phyloP scores from a whole-genome alignment of 2,329 filamentous ascomycete species.

The Alternaria angustiovoidea region DNA sequence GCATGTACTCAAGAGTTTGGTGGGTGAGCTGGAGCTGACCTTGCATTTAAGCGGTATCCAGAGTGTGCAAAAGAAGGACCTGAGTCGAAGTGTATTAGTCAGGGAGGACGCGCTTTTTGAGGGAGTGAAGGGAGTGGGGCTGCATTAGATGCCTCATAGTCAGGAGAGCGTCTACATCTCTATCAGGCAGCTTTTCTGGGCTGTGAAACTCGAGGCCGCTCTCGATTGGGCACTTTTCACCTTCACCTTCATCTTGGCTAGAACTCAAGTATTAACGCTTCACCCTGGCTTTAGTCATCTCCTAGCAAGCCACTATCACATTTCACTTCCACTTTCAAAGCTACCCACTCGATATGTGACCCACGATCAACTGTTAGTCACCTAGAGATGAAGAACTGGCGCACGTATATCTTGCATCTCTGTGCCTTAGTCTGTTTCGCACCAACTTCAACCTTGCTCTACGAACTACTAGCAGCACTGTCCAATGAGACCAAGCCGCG shows the following conservation, averaged over 20 bases:
- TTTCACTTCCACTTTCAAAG: not conserved
- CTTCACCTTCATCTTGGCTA: not conserved
- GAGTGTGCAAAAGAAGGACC: constrained; percentile 27
- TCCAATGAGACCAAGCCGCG: not conserved
- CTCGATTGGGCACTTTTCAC: not conserved
- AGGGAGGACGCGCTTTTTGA: constrained; percentile 33
- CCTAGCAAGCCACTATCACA: not conserved
- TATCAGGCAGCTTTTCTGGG: not conserved
- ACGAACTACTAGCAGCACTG: not conserved
- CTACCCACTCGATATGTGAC: not conserved
- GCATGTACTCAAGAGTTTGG: constrained; percentile 35
- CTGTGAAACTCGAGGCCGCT: not conserved
- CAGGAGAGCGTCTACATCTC: not conserved
- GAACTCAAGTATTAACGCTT: not conserved
- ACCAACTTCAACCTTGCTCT: not conserved
- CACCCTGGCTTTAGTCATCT: not conserved
- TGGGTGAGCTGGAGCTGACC: constrained; percentile 35
- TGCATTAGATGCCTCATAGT: constrained; percentile 15
- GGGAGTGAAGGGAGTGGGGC: constrained; percentile 23
- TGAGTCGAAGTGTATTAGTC: constrained; percentile 31
- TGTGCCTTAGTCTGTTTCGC: not conserved
- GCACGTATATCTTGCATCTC: not conserved
- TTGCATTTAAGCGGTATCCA: constrained; percentile 36
- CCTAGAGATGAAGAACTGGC: not conserved
- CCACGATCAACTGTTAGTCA: not conserved